A percentile compares a stretch with the other conserved stretches of the same genome.
phyloP scores from a whole-genome alignment of 106 monocot species.

The Acorus calamus region DNA sequence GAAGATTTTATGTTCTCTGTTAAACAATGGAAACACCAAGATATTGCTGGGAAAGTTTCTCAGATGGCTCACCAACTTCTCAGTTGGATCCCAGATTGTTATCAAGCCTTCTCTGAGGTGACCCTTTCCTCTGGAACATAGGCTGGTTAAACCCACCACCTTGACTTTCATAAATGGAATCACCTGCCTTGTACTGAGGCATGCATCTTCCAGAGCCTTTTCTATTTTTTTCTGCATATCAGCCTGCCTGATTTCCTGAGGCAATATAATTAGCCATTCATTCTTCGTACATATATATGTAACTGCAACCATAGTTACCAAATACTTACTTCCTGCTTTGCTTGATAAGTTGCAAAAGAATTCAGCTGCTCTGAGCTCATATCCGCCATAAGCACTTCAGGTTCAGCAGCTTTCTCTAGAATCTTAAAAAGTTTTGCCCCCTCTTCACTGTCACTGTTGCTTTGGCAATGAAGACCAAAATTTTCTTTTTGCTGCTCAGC shows the following conservation, averaged over 20 bases:
- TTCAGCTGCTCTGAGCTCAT: slow-evolving; percentile 78
- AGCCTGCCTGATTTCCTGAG: slow-evolving; percentile 52
- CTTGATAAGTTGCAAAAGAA: slow-evolving; percentile 59
- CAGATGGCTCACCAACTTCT: slow-evolving; percentile 43
- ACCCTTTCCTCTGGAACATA: slow-evolving; percentile 25
- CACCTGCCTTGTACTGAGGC: slow-evolving; percentile 68
- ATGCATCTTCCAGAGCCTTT: slow-evolving; percentile 67
- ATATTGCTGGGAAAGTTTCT: too few relatives aligned
- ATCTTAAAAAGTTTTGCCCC: slow-evolving; percentile 68
- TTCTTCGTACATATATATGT: neutral
- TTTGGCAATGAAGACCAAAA: slow-evolving; percentile 1
- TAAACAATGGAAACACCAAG: too few relatives aligned
- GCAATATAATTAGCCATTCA: too few relatives aligned
- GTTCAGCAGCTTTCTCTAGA: slow-evolving; percentile 69
- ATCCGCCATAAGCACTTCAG: slow-evolving; percentile 79
- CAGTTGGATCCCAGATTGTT: slow-evolving; percentile 92
- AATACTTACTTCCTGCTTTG: slow-evolving; percentile 50
- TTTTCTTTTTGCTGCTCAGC: slow-evolving; percentile 31
- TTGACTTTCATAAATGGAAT: slow-evolving; percentile 82
- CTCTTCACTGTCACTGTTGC: slow-evolving; percentile 48
- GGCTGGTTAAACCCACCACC: slow-evolving; percentile 48
- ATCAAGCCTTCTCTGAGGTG: slow-evolving; percentile 45
- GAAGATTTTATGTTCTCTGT: too few relatives aligned
- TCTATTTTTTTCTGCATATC: slow-evolving; percentile 60
- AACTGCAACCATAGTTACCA: slow-evolving; percentile 1